Conservation (phyloP, 495 filamentous ascomycete genomes). For the Aspergillus nidulans region DNA sequence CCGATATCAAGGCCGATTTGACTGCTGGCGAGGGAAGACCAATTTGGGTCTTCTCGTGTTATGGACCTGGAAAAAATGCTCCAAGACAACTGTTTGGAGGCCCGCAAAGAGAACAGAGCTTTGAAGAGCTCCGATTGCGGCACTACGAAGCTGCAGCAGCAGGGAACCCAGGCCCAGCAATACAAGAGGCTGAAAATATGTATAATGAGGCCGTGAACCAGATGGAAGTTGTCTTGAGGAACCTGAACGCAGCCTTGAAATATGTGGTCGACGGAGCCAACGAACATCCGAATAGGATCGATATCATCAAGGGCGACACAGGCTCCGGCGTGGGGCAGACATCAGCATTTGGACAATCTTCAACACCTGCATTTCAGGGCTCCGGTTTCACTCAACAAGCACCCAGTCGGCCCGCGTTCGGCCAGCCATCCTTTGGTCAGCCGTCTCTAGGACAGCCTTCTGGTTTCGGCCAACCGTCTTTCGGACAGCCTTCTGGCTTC, state of each 20-base stretch:
- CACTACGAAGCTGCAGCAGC: conserved; percentile 56
- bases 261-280: conserved; percentile 65
- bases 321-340: conserved; percentile 15
- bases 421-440: conserved; percentile 37
- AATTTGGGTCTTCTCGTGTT: conserved; percentile 78
- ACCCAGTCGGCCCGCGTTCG: conserved; percentile 21
- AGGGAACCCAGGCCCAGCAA: conserved; percentile 60
- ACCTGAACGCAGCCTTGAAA: conserved; percentile 66
- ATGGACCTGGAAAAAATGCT: conserved; percentile 65
- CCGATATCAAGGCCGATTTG: conserved; percentile 60
- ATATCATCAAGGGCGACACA: conserved; percentile 56
- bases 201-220: conserved; percentile 60
- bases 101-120: conserved; percentile 70
- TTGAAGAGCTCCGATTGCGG: conserved; percentile 72
- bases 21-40: conserved; percentile 56
- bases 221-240: conserved; percentile 59
- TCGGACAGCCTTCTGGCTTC: conserved; percentile 32
- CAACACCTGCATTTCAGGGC: conserved; percentile 33
- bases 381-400: conserved; percentile 16
- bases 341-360: conserved; percentile 31
- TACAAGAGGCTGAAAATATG: conserved; percentile 60
- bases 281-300: conserved; percentile 75
- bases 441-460: conserved; percentile 20
- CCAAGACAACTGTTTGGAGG: conserved; percentile 80
- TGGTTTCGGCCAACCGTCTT: conserved; percentile 33